These are phyloP conservation scores for Globisporangium cylindrosporum DNA, from an alignment of 352 stramenopile genomes.

Conservation along the genomic window DNA sequence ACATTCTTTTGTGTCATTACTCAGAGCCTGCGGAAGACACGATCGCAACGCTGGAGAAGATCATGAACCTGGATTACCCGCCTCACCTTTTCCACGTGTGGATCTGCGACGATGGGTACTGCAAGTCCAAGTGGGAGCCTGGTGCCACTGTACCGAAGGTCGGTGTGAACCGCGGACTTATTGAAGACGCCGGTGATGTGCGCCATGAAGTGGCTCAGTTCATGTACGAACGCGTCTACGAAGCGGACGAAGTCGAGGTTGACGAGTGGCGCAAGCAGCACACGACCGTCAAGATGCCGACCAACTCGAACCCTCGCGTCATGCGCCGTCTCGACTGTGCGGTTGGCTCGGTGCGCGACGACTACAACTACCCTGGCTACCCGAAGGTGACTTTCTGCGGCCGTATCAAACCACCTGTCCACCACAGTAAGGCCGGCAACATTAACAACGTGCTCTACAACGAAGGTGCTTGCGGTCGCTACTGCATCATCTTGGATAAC, in stretches of 20 bases:
- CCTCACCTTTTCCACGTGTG: constrained; percentile 63
- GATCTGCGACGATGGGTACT: constrained; percentile 87
- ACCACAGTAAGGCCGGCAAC: constrained; percentile 88
- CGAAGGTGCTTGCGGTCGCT: constrained; percentile 75
- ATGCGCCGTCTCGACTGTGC: constrained; percentile 56
- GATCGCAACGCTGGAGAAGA: constrained; percentile 84
- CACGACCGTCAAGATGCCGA: constrained; percentile 74
- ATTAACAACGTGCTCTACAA: constrained; percentile 91
- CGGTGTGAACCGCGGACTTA: constrained; percentile 65
- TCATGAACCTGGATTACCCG: constrained; percentile 87
- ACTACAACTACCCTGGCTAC: constrained; percentile 81
- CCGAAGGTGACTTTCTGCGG: constrained; percentile 78
- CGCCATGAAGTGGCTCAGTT: constrained; percentile 85
- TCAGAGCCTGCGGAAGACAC: constrained; percentile 82
- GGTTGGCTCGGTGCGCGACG: constrained; percentile 78
- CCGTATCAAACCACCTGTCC: constrained; percentile 65
- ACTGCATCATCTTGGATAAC: constrained; percentile 77
- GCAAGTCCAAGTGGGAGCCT: constrained; percentile 77
- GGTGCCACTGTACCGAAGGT: constrained; percentile 33
- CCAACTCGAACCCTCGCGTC: constrained; percentile 37
- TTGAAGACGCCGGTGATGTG: constrained; percentile 75
- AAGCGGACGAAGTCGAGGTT: constrained; percentile 84
- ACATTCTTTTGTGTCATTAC: constrained; percentile 81
- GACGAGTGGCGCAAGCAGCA: constrained; percentile 86
- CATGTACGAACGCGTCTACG: constrained; percentile 86